Evolutionary conservation across 768 basidiomycete genomes (phyloP), one percentile per base, ranked within the genome.

Genomic region (Suillus weaverae): DNA sequence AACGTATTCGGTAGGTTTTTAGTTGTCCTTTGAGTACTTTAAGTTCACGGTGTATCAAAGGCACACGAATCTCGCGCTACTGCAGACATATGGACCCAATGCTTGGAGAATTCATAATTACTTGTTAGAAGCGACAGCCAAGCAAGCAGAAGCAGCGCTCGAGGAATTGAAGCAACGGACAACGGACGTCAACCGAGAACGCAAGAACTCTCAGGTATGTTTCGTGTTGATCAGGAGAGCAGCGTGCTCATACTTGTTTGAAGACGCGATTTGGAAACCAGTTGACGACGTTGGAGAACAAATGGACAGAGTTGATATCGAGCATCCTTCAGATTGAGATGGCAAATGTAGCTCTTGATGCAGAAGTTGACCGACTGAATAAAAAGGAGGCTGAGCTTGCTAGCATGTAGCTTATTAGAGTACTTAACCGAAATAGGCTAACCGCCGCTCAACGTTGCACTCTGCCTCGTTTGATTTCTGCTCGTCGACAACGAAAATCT

Each of bases 61-160:
- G 67, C 88, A 91, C 69, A 89, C 88, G 26, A 98, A 97, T 79
- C 78, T 94, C 60, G 85, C 89, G 4, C 80, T 99, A 36, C 78
- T 96, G 39, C 89, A 95, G 73, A 89, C 87, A 39, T 95, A 97
- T 71, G 97, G 92, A 4, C 79, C 89, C 20, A 98, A 99, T 80
- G 90, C 92, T 14, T 97, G 93, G 91, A 86, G 91, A 66, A 88
- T 95, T 76, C 89, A 93, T 73, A 99, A 98, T 76, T 95, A 94
- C 71, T 81, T 92, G 38, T 79, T 95, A 30, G 94, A 97, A 74
- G 83, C 87, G 32, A 86, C 89, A 39, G 87, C 89, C 9, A 89
- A 89, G 70, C 85, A 87, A 64, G 79, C 86, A 9, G 94, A 95
- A 75, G 83, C 81, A 67, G 80, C 86, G 11, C 75, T 92, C n/a